Percentiles rank a stretch among this genome's conserved stretches.
Evolutionary conservation across 148 eudicot species (phyloP).

Genomic region (Mesembryanthemum crystallinum): DNA sequence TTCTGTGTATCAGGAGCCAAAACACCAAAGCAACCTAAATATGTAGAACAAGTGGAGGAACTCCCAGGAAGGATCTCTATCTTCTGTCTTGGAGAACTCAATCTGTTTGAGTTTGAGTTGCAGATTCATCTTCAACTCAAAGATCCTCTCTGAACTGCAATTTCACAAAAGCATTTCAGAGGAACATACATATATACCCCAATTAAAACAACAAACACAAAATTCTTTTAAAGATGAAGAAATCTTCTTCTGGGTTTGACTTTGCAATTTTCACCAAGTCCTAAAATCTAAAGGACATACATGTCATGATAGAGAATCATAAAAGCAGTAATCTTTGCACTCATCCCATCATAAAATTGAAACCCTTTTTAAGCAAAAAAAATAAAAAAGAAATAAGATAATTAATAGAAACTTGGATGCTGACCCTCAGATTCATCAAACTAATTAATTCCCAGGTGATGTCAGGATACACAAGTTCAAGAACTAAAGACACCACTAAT

Average conservation of each 20-base stretch:
- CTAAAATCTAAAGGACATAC: slow-evolving; percentile 15
- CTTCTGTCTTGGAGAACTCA: slow-evolving; percentile 37
- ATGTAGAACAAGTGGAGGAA: slow-evolving; percentile 52
- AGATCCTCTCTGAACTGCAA: slow-evolving; percentile 51
- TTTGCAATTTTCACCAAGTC: slow-evolving; percentile 20
- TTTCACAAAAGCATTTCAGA: slow-evolving; percentile 35
- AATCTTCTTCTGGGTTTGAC: slow-evolving; percentile 24
- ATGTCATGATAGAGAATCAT: slow-evolving; percentile 12
- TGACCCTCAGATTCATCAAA: slow-evolving; percentile 18
- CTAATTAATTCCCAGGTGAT: slow-evolving; percentile 16
- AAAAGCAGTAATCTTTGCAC: slow-evolving; percentile 21
- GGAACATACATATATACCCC: slow-evolving; percentile 5
- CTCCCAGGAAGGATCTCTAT: slow-evolving; percentile 50
- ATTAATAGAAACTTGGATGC: neutral
- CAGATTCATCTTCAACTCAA: slow-evolving; percentile 47
- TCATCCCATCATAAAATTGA: slow-evolving; percentile 10
- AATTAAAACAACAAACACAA: neutral
- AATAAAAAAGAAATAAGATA: neutral
- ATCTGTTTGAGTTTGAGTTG: slow-evolving; percentile 25
- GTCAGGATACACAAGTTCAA: slow-evolving; percentile 25
- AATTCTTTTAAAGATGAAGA: neutral
- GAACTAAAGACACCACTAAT: neutral
- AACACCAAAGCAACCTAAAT: slow-evolving; percentile 52
- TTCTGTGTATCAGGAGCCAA: slow-evolving; percentile 36
- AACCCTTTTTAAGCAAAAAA: neutral